A percentile compares a stretch with the other conserved stretches of the same genome.
phyloP scores from a whole-genome alignment of 2,329 filamentous ascomycete species.

The Botrytis cinerea region DNA sequence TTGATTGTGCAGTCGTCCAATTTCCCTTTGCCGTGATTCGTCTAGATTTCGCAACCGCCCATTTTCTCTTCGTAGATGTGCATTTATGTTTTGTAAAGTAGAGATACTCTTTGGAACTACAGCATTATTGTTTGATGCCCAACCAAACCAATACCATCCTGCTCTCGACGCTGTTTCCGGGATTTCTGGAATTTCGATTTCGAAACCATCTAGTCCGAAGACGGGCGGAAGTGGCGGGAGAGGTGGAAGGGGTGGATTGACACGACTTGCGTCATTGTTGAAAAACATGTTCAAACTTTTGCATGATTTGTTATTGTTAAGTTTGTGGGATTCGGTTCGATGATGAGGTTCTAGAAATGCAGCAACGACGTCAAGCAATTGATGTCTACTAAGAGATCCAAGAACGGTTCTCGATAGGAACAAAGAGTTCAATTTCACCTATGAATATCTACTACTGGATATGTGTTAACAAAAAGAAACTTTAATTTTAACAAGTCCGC shows the following conservation, averaged over 20 bases:
- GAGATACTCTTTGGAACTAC: background rate
- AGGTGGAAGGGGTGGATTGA: background rate
- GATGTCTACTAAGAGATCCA: background rate
- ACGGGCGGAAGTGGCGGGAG: background rate
- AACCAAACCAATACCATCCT: background rate
- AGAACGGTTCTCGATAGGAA: background rate
- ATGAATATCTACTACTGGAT: background rate
- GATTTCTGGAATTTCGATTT: background rate
- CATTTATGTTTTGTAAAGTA: background rate
- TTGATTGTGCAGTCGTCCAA: background rate
- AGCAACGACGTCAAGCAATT: background rate
- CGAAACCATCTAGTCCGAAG: background rate
- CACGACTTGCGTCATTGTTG: background rate
- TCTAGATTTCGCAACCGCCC: background rate
- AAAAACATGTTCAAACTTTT: background rate
- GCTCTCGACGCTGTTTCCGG: background rate
- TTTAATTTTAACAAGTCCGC: background rate
- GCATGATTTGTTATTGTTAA: background rate
- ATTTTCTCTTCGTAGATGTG: background rate
- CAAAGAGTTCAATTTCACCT: background rate
- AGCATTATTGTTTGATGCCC: background rate
- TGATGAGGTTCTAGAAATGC: background rate
- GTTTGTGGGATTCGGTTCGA: background rate
- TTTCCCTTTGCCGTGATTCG: background rate
- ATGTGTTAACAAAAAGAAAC: accelerated